Conservation (phyloP, 2,329 filamentous ascomycete genomes). For the Laburnicola sp. region DNA sequence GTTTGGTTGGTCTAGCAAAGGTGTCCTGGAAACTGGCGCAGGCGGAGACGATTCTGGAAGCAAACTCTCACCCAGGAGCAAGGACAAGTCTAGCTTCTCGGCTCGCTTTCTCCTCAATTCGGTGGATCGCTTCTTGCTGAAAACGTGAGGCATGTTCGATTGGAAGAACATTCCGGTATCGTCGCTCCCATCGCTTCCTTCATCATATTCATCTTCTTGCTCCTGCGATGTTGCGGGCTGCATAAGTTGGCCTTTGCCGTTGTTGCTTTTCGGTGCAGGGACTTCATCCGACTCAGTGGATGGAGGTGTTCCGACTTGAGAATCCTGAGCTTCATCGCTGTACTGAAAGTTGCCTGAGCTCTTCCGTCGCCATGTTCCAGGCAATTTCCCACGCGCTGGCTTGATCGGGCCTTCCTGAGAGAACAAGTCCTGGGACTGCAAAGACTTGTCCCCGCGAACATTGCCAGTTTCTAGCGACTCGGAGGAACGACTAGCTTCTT, state of each 20-base stretch:
- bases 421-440: constrained; percentile 41
- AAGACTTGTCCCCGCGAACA: constrained; percentile 15
- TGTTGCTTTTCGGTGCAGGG: constrained; percentile 4
- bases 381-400: constrained; percentile 46
- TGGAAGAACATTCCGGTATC: constrained; percentile 46
- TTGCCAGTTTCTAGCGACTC: constrained; percentile 24
- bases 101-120: constrained; percentile 27
- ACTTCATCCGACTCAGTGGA: constrained; percentile 7
- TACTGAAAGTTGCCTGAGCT: constrained; percentile 45
- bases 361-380: constrained; percentile 49
- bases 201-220: constrained; percentile 18
- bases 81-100: constrained; percentile 37
- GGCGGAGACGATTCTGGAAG: constrained; percentile 38
- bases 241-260: constrained; percentile 22
- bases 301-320: constrained; percentile 14
- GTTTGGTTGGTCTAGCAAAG: constrained; percentile 22
- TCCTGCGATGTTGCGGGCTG: constrained; percentile 15
- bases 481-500: constrained; percentile 49
- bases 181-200: constrained; percentile 35
- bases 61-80: constrained; percentile 37
- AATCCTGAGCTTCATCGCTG: constrained; percentile 42
- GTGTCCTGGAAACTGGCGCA: constrained; percentile 19
- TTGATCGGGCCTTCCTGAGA: constrained; percentile 31
- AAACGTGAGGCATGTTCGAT: constrained; percentile 33
- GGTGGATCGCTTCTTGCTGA: constrained; percentile 25